phyloP scores from a whole-genome alignment of 2,329 filamentous ascomycete species.

The Fusarium stilboides region DNA sequence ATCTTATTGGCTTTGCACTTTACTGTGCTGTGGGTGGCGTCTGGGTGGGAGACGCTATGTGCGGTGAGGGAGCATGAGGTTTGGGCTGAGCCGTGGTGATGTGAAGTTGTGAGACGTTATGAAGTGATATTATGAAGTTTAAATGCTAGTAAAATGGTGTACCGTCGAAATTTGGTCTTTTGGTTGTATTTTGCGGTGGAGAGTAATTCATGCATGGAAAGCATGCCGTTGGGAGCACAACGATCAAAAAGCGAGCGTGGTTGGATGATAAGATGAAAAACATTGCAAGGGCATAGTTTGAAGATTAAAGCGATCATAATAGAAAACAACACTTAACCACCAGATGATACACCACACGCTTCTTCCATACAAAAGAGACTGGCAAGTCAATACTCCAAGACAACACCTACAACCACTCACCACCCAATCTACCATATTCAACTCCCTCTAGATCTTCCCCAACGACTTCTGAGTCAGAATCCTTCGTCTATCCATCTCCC shows the following conservation, averaged over 20 bases:
- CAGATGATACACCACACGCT: not conserved
- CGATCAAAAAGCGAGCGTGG: not conserved
- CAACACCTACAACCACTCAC: not conserved
- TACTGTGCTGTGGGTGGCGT: constrained; percentile 54
- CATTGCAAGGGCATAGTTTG: not conserved
- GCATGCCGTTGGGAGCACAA: not conserved
- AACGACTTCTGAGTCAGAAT: constrained; percentile 44
- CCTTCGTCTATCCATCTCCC: constrained; percentile 51
- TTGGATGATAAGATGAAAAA: too few species aligned
- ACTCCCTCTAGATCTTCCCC: constrained; percentile 38
- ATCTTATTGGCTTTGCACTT: constrained; percentile 55
- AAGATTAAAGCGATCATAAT: constrained; percentile 5
- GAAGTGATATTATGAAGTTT: constrained; percentile 5
- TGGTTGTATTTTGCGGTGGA: not conserved
- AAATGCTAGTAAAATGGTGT: not conserved
- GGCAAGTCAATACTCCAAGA: not conserved
- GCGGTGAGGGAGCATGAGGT: constrained; percentile 45
- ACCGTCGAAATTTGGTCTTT: too few species aligned
- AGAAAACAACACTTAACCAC: constrained; percentile 1
- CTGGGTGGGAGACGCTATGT: constrained; percentile 55
- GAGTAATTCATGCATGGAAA: not conserved
- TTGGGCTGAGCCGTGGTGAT: constrained; percentile 53
- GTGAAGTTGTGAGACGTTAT: not conserved
- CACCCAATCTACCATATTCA: not conserved
- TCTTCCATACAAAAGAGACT: not conserved